Evolutionary conservation across 148 eudicot species (phyloP).

Genomic region (Amaranthus cruentus): DNA sequence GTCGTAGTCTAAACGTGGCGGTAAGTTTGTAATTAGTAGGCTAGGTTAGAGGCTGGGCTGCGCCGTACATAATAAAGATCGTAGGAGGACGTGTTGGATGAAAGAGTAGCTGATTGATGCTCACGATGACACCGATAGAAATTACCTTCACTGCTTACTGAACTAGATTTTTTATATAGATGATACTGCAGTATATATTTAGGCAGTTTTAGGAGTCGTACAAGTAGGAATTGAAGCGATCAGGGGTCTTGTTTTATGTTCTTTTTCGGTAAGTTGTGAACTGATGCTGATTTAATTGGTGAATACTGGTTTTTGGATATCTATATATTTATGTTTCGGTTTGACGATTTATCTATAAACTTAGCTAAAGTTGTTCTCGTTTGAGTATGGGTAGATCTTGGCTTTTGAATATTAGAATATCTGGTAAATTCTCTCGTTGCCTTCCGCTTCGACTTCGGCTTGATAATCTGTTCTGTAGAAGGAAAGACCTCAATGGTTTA

Average conservation of each 20-base stretch:
- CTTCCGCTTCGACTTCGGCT: too few species aligned
- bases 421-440: too few species aligned
- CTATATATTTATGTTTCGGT: background rate
- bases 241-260: background rate
- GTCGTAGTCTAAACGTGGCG: constrained; percentile 36
- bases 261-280: background rate
- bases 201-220: constrained; percentile 18
- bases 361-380: too few species aligned
- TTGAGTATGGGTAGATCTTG: background rate
- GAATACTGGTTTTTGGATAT: background rate
- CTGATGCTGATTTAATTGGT: background rate
- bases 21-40: constrained; percentile 48
- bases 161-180: constrained; percentile 12
- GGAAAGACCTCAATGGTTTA: too few species aligned
- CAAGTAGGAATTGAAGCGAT: constrained; percentile 19
- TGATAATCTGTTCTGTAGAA: too few species aligned
- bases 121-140: constrained; percentile 7
- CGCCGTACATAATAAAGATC: constrained; percentile 29
- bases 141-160: constrained; percentile 3
- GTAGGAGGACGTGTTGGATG: constrained; percentile 1
- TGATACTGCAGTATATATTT: background rate
- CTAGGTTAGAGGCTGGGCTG: constrained; percentile 16
- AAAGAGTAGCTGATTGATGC: constrained; percentile 8
- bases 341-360: too few species aligned
- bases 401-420: too few species aligned